A percentile compares a stretch with the other conserved stretches of the same genome.
Evolutionary conservation across 257 asterid species (phyloP).

Genomic region (Solanum tarapatanum): DNA sequence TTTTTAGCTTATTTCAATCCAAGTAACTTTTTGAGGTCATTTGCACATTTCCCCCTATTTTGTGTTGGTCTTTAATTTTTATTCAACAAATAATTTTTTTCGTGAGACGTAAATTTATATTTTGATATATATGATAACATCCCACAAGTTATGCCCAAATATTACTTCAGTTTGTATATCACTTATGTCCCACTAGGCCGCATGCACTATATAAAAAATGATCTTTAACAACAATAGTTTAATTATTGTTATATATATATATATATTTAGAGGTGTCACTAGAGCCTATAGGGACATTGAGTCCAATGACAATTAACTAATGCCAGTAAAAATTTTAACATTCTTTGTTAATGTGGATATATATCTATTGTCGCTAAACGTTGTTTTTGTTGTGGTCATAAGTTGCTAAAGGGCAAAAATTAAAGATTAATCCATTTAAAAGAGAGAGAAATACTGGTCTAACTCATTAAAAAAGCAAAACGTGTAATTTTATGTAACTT

Average conservation of each 20-base stretch:
- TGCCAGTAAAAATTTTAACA: background rate
- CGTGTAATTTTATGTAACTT: no score
- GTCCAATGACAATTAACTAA: no score
- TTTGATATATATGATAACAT: background rate
- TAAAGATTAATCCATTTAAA: background rate
- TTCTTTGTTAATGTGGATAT: no score
- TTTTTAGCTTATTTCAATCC: background rate
- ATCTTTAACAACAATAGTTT: no score
- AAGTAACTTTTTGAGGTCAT: background rate
- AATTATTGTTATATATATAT: no score
- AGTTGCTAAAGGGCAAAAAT: background rate
- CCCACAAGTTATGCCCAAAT: background rate
- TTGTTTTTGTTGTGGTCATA: no score
- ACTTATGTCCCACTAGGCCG: background rate
- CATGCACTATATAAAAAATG: background rate
- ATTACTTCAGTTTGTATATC: background rate
- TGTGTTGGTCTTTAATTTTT: background rate
- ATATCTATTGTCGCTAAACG: no score
- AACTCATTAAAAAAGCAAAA: background rate
- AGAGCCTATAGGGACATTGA: no score
- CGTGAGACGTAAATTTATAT: background rate
- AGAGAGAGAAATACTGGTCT: no score
- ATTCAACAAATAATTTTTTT: background rate
- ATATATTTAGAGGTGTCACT: no score
- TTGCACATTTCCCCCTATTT: background rate